A percentile compares a stretch with the other conserved stretches of the same genome.
phyloP scores from a whole-genome alignment of 1,284 basidiomycete genomes.

The Ustilago lituana region DNA sequence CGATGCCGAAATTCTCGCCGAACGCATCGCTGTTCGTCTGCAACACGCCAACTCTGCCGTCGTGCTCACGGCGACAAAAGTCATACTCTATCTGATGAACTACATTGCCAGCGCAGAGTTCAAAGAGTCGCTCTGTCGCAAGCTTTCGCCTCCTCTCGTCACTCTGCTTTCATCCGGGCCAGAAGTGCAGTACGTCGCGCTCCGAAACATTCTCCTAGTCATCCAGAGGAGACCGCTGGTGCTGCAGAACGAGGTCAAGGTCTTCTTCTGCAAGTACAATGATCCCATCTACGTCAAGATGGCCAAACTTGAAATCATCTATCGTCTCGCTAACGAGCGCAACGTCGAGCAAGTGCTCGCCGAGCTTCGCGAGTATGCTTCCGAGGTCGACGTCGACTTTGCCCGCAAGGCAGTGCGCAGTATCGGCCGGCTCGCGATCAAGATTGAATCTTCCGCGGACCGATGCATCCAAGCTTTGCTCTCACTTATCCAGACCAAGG shows the following conservation, averaged over 20 bases:
- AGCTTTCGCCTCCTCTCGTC: constrained; percentile 86
- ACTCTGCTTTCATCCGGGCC: constrained; percentile 84
- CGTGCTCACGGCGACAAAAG: constrained; percentile 92
- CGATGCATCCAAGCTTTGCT: constrained; percentile 88
- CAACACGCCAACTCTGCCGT: constrained; percentile 95
- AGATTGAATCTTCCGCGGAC: constrained; percentile 89
- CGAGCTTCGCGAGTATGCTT: constrained; percentile 97
- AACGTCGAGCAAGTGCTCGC: constrained; percentile 91
- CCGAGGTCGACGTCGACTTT: constrained; percentile 97
- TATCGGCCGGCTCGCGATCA: constrained; percentile 95
- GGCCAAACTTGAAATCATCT: constrained; percentile 98
- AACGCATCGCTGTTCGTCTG: constrained; percentile 88
- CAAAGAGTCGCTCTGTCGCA: constrained; percentile 89
- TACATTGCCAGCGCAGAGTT: constrained; percentile 91
- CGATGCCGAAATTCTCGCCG: constrained; percentile 92
- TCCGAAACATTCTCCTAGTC: constrained; percentile 95
- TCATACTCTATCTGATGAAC: constrained; percentile 96
- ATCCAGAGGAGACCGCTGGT: constrained; percentile 93
- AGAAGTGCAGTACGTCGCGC: constrained; percentile 97
- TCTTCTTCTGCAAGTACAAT: constrained; percentile 99
- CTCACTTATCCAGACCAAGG: constrained; percentile 88
- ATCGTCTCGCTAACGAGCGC: constrained; percentile 87
- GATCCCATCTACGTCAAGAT: constrained; percentile 99
- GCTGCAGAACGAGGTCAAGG: constrained; percentile 94
- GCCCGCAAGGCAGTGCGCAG: constrained; percentile 96